Base-by-base conservation (phyloP, 2,329 filamentous ascomycete genomes). In the Phoma sp. region DNA sequence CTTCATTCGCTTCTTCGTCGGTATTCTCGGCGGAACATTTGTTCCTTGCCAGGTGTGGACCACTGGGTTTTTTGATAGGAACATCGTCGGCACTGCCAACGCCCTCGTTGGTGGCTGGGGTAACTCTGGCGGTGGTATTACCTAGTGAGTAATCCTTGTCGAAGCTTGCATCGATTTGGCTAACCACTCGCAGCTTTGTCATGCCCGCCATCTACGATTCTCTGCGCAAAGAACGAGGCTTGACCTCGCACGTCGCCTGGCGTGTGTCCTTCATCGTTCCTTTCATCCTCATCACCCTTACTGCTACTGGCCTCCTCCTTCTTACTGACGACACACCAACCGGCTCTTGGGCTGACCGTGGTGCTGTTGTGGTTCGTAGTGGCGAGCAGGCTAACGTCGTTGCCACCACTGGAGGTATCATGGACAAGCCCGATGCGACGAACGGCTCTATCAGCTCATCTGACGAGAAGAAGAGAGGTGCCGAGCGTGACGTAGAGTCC, bases 1-100 rank as follows among this genome's bases (percentile, higher is more conserved):
- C 62, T 77, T 84, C 18, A 83, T 89, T 42, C 85, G 90, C 39
- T 93, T 93, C 79, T 93, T 93, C 75, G 85, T 93, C 59, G 89
- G 89, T 56, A 88, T 93, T 38, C 83, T 93, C 0, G 90, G 90
- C 36, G 89, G 87, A 2, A 84, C 86, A 1, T 93, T 93, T 65
- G 90, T 93, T 0, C 90, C 90, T 10, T 96, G 91, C 73, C 91
- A 96, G 71, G 93, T 96, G 6, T 96, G 92, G 91, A 90, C 89
- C 8, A 96, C 91, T 0, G 91, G 88, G 0, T 96, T 96, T 80
- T 96, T 91, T 72, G 92, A 97, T 77, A 95, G 93, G 79, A 95
- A 93, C 66, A 83, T 96, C 24, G 89, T 96, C 14, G 93, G 93
- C 42, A 93, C 90, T 5, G 90, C 91, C 57, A 97, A 96, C 70